Evolutionary conservation across 2,329 filamentous ascomycete species (phyloP).

Genomic region (Tolypocladium amazonense): DNA sequence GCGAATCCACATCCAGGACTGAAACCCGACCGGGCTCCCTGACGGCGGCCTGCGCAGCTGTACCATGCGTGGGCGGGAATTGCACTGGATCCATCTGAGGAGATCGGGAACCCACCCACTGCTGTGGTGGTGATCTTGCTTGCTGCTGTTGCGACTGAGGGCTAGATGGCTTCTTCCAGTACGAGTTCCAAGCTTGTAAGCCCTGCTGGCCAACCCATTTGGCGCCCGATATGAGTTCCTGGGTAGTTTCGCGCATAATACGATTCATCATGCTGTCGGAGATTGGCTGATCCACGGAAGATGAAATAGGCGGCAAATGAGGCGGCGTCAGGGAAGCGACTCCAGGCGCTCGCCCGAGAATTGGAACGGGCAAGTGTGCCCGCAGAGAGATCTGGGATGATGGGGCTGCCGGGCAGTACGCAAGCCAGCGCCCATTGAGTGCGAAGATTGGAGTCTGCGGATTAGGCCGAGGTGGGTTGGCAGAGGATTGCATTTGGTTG

Average conservation of each 20-base stretch:
- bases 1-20: slow-evolving; percentile 57
- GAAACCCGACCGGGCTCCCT: slow-evolving; percentile 67
- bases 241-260: slow-evolving; percentile 67
- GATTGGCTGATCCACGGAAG: slow-evolving; percentile 61
- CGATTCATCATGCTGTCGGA: slow-evolving; percentile 64
- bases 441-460: slow-evolving; percentile 56
- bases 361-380: slow-evolving; percentile 49
- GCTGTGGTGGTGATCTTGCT: slow-evolving; percentile 34
- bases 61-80: slow-evolving; percentile 69
- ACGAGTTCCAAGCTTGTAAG: slow-evolving; percentile 67
- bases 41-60: slow-evolving; percentile 42
- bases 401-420: slow-evolving; percentile 63
- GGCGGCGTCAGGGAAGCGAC: slow-evolving; percentile 54
- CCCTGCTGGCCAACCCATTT: slow-evolving; percentile 71
- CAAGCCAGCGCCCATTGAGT: slow-evolving; percentile 64
- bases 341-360: slow-evolving; percentile 44
- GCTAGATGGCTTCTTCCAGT: slow-evolving; percentile 54
- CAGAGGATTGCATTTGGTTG: slow-evolving; percentile 25
- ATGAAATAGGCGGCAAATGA: slow-evolving; percentile 54
- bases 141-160: slow-evolving; percentile 17
- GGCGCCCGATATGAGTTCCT: slow-evolving; percentile 64
- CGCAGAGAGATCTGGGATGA: slow-evolving; percentile 61
- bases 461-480: slow-evolving; percentile 27
- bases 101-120: slow-evolving; percentile 34
- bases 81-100: slow-evolving; percentile 37